Conservation (phyloP, 2,329 filamentous ascomycete genomes). For the Monosporascus sp. region DNA sequence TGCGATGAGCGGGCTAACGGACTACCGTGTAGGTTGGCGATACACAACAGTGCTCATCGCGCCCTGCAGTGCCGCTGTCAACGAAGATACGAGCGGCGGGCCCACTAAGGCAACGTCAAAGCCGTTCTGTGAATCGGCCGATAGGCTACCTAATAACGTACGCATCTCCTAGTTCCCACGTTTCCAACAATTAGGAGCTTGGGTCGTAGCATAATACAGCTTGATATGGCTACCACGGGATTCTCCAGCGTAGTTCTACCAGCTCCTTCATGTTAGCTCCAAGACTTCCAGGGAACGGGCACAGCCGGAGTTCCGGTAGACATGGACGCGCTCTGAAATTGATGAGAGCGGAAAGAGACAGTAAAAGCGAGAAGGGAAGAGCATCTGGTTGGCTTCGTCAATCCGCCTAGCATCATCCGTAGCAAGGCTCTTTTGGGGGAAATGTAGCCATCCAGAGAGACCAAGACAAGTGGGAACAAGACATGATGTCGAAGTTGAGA, state of each 20-base stretch:
- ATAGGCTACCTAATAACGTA: not conserved
- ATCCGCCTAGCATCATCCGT: not conserved
- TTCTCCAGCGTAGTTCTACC: not conserved
- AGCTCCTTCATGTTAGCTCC: not conserved
- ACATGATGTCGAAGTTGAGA: not conserved
- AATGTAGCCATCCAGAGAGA: not conserved
- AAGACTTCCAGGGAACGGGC: not conserved
- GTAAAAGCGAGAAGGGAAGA: not conserved
- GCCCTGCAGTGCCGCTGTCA: not conserved
- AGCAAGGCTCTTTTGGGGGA: not conserved
- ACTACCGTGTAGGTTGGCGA: not conserved
- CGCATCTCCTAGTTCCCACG: not conserved
- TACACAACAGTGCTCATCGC: not conserved
- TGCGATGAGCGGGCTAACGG: not conserved
- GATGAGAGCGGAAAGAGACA: not conserved
- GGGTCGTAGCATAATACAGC: not conserved
- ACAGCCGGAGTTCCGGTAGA: not conserved
- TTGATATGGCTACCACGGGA: not conserved
- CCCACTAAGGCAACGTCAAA: not conserved
- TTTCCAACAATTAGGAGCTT: not conserved
- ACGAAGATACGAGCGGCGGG: not conserved
- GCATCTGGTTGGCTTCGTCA: not conserved
- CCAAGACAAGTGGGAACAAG: not conserved
- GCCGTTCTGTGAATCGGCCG: not conserved
- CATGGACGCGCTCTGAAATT: not conserved